Evolutionary conservation across 805 yeast species (phyloP), one percentile per base, ranked within the genome.

Genomic region (Metschnikowia cerradonensis): DNA sequence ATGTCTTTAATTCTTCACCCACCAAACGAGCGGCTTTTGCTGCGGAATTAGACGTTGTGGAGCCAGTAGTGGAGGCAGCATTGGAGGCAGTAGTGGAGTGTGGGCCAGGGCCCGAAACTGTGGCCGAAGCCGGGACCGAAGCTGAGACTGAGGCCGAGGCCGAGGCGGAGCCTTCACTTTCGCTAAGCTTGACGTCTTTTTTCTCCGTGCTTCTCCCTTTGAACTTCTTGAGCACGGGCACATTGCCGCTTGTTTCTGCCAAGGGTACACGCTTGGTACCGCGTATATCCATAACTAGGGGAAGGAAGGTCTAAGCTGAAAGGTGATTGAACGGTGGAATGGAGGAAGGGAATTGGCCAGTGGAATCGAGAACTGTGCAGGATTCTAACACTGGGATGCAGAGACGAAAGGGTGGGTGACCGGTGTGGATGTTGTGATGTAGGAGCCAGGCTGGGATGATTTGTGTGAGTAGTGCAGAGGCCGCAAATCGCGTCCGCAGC

Each of bases 1-100:
- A 85, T 53, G 73, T 74, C 47, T 65, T 67, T 45, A 83, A 62
- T 49, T 78, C 76, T 31, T 71, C 75, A 2, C 81, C 82, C 5
- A 72, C 75, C 32, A 73, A 62, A 11, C 77, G 57, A 13, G 65
- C 63, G 6, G 57, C 48, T 40, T 58, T 59, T 34, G 56, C 46
- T 14, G 56, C 47, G 7, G 49, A 41, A 11, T 26, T 23, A 7
- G 56, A 41, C 8, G 53, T 30, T 19, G 47, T 47, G 15, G 35
- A 14, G 13, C 36, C 19, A 10, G 37, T 7, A 14, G 20, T 32
- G 38, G 38, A 20, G n/a, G 37, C 41, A 8, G 26, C 23, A 13
- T 14, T 42, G 33, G 30, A 33, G 38, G 38, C 38, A 20, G 46
- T 19, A 20, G 46, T 41, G 26, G 19, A 3, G 30, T 23, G 30